Evolutionary conservation across 257 asterid species (phyloP), one percentile per base, ranked within the genome.

Genomic region (Ilex asprella): DNA sequence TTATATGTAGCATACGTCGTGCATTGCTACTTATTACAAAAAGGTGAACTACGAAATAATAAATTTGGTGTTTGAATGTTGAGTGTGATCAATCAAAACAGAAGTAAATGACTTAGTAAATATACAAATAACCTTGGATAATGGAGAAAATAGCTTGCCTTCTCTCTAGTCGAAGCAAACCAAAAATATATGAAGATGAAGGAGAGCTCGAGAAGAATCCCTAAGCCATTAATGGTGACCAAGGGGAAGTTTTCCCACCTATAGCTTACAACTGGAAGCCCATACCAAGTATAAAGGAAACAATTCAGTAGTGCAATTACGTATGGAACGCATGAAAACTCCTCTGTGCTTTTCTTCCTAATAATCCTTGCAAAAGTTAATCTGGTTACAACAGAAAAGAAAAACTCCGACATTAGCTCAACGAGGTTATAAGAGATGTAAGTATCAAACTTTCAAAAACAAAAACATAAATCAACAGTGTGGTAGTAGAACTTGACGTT

Each of bases 231-330:
- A 39, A 79, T 76, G 41, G 94, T 78, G 60, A 81, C 86, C 47
- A 89, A 67, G 1, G 86, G 80, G 53, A 89, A 79, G 71, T 89
- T 86, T 67, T 89, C 91, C 94, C 95, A 86, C 62, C 74, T 65
- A 67, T 61, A 56, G 55, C 97, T 89, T 39, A 89, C 95, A 0
- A 89, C 63, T 31, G 95, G 97, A 71, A 84, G 78, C 1, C 95
- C 97, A 30, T 89, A 89, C 97, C 95, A 89, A 47, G 91, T 75
- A 73, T 89, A 89, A 52, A 86, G 76, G 47, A 68, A 76, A 30
- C 94, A 84, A 64, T 89, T 89, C 55, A 72, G 56, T 11, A 89
- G 70, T 12, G 97, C 91, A 55, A 89, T 15, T 53, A 74, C 62
- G 64, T 89, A 89, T 0, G 97, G 97, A 56, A 87, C 73, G 2